These are phyloP conservation scores for Pinus albicaulis DNA, from an alignment of 75 land plant species.

Conservation along the genomic window DNA sequence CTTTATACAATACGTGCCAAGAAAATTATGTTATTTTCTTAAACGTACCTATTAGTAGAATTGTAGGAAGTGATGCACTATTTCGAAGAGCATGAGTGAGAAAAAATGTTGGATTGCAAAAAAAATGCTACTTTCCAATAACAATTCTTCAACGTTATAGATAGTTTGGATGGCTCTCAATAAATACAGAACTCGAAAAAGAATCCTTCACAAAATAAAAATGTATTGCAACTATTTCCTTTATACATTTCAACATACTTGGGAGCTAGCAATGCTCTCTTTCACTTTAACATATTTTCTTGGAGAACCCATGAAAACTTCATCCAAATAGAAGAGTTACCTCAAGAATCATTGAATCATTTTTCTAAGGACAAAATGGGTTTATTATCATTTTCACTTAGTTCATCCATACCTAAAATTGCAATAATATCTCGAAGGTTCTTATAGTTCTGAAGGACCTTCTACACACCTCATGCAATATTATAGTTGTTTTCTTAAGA, in stretches of 20 bases:
- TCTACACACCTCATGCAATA: constrained; percentile 93
- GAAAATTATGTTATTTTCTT: no score
- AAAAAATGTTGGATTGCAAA: no score
- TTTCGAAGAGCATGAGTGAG: no score
- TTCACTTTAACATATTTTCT: constrained; percentile 95
- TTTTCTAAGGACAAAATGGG: constrained; percentile 87
- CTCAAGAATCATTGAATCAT: constrained; percentile 91
- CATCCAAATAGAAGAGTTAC: constrained; percentile 97
- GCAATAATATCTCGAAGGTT: constrained; percentile 97
- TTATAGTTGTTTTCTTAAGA: constrained; percentile 87
- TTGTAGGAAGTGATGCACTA: no score
- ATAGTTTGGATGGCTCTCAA: not conserved
- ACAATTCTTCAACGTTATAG: not conserved
- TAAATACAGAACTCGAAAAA: not conserved
- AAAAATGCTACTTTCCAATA: no score
- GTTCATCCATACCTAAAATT: constrained; percentile 97
- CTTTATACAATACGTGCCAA: no score
- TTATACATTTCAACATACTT: constrained; percentile 39
- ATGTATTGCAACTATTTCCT: not conserved
- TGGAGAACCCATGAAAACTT: constrained; percentile 94
- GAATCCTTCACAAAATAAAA: not conserved
- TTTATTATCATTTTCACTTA: constrained; percentile 85
- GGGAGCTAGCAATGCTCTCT: constrained; percentile 84
- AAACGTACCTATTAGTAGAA: no score
- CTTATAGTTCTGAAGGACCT: constrained; percentile 92